Conservation (phyloP, 768 basidiomycete species). For the Boletus pseudopeckii region DNA sequence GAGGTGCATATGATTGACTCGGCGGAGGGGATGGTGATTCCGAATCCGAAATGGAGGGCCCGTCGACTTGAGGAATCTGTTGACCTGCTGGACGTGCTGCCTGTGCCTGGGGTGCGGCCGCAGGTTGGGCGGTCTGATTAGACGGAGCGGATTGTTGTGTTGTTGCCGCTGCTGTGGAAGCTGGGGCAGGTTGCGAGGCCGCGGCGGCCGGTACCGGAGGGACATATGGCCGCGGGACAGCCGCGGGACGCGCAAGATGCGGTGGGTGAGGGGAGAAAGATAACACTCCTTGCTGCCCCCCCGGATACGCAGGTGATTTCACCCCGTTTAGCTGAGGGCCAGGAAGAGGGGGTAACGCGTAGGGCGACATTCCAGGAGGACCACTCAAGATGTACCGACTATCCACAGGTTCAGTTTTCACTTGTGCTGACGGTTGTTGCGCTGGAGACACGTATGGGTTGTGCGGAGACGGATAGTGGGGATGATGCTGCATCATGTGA, state of each 20-base stretch:
- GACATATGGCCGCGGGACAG: conserved; percentile 22
- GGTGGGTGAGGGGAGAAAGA: conserved; percentile 45
- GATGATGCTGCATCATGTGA: conserved; percentile 53
- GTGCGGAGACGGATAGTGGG: conserved; percentile 51
- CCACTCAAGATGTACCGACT: conserved; percentile 58
- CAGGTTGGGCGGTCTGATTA: conserved; percentile 12
- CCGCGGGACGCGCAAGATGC: conserved; percentile 24
- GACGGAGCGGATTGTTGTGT: conserved; percentile 18
- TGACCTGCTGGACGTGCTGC: conserved; percentile 20
- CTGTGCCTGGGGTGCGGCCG: conserved; percentile 7
- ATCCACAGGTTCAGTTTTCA: conserved; percentile 76
- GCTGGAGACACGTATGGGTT: conserved; percentile 48
- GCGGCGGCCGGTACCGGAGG: conserved; percentile 22
- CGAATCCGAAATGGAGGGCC: conserved; percentile 65
- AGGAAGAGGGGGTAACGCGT: conserved; percentile 58
- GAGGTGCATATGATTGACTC: conserved; percentile 58
- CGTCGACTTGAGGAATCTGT: conserved; percentile 76
- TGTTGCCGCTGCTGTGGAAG: conserved; percentile 8
- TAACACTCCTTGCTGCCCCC: conserved; percentile 56
- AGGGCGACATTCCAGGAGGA: conserved; percentile 39
- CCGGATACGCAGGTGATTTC: conserved; percentile 49
- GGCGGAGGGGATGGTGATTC: conserved; percentile 72
- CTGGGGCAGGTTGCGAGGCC: conserved; percentile 14
- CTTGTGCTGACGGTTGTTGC: conserved; percentile 38
- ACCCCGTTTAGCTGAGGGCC: conserved; percentile 61